These are phyloP conservation scores for Coemansia sp. DNA, from an alignment of 192 early-diverging fungal genomes.

Conservation along the genomic window DNA sequence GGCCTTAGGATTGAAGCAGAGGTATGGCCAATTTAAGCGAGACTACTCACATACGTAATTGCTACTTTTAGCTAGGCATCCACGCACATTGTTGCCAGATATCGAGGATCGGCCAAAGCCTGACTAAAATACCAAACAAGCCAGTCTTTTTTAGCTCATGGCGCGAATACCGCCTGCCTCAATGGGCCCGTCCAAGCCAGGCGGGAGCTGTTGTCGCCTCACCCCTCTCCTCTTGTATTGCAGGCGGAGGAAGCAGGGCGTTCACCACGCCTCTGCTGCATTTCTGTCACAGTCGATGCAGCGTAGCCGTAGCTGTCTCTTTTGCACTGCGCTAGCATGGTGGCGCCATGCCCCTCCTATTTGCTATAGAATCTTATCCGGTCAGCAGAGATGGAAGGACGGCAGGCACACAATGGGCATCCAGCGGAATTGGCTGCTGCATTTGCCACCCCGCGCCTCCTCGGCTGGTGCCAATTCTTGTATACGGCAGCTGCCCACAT, in stretches of 20 bases:
- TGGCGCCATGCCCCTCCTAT: not conserved
- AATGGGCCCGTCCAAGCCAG: not conserved
- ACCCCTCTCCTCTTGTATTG: not conserved
- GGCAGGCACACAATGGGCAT: not conserved
- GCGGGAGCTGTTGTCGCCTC: not conserved
- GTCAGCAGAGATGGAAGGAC: not conserved
- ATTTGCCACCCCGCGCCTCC: constrained; percentile 21
- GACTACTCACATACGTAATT: not conserved
- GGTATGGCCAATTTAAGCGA: not conserved
- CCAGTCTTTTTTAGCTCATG: not conserved
- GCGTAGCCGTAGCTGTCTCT: not conserved
- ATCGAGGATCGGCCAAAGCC: not conserved
- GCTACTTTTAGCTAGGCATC: not conserved
- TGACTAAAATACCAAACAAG: not conserved
- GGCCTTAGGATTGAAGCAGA: not conserved
- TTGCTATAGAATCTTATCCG: not conserved
- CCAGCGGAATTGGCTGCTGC: not conserved
- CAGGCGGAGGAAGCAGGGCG: not conserved
- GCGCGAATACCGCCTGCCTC: not conserved
- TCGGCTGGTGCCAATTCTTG: not conserved
- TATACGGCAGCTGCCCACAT: not conserved
- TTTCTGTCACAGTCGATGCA: too few relatives aligned
- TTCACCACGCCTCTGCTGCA: not conserved
- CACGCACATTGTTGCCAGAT: not conserved
- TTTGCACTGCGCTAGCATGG: not conserved